phyloP scores from a whole-genome alignment of 495 filamentous ascomycete species.

The Talaromyces trachyspermus region DNA sequence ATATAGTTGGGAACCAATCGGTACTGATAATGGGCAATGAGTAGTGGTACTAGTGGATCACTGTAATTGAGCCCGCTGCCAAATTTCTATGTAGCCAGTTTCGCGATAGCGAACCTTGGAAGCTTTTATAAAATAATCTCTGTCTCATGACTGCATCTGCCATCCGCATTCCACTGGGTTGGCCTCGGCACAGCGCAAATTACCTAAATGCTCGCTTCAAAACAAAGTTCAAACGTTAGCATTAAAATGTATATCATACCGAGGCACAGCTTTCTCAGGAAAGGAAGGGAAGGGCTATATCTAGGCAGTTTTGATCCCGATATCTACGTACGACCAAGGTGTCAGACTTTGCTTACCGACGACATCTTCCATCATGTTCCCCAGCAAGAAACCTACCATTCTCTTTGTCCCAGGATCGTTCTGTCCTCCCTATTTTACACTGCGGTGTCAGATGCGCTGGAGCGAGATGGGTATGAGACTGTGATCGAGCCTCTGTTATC shows the following conservation, averaged over 20 bases:
- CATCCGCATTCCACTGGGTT: no score
- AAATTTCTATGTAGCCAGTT: no score
- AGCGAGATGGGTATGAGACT: constrained; percentile 12
- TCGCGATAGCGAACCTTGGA: no score
- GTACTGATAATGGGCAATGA: no score
- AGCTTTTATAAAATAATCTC: no score
- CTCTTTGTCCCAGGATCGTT: constrained; percentile 42
- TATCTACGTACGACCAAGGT: background rate
- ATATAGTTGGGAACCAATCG: constrained; percentile 1
- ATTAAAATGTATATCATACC: background rate
- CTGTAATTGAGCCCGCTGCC: no score
- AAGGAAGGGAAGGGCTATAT: background rate
- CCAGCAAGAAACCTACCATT: constrained; percentile 28
- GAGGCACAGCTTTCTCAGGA: background rate
- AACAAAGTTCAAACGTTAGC: constrained; percentile 1
- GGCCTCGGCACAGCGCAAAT: background rate
- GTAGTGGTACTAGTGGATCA: no score
- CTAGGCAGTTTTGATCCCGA: background rate
- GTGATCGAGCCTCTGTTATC: constrained; percentile 17
- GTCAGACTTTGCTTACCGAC: background rate
- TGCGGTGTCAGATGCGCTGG: constrained; percentile 23
- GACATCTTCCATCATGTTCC: constrained; percentile 8
- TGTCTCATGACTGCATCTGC: no score
- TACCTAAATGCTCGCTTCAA: no score
- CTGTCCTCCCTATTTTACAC: constrained; percentile 20